Evolutionary conservation across 805 yeast genomes (phyloP).

Genomic region (Candida pini): DNA sequence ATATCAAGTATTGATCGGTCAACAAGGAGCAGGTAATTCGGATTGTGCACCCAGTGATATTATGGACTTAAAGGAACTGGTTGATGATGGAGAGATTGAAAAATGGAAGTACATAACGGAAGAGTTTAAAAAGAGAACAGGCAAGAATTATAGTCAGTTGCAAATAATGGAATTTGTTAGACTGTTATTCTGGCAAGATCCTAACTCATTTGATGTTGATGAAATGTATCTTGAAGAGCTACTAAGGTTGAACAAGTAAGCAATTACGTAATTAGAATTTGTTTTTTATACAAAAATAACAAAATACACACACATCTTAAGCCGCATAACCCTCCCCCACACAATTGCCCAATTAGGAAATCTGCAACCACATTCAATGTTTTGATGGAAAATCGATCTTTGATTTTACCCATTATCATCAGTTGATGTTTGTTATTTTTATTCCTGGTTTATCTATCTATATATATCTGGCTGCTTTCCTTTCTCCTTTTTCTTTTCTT

Average conservation of each 20-base stretch:
- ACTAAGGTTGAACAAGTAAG: slow-evolving; percentile 20
- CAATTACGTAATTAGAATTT: no score
- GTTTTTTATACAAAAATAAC: no score
- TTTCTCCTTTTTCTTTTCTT: no score
- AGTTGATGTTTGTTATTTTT: no score
- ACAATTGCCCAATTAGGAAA: background rate
- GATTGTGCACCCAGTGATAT: slow-evolving; percentile 59
- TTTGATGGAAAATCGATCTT: no score
- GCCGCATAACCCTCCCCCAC: background rate
- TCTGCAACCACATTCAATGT: no score
- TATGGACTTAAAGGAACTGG: slow-evolving; percentile 39
- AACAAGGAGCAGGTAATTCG: slow-evolving; percentile 69
- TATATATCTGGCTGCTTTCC: no score
- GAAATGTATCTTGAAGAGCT: slow-evolving; percentile 39
- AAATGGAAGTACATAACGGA: slow-evolving; percentile 63
- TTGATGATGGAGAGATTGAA: slow-evolving; percentile 66
- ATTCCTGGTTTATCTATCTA: no score
- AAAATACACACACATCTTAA: background rate
- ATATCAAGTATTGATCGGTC: slow-evolving; percentile 77
- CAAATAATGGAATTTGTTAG: slow-evolving; percentile 53
- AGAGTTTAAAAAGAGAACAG: slow-evolving; percentile 52
- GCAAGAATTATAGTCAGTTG: slow-evolving; percentile 43
- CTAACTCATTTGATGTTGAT: slow-evolving; percentile 51
- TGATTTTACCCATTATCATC: no score
- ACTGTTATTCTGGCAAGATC: slow-evolving; percentile 48